These are phyloP conservation scores for Rhodotorula sp. DNA, from an alignment of 1,284 basidiomycete genomes.

Conservation along the genomic window DNA sequence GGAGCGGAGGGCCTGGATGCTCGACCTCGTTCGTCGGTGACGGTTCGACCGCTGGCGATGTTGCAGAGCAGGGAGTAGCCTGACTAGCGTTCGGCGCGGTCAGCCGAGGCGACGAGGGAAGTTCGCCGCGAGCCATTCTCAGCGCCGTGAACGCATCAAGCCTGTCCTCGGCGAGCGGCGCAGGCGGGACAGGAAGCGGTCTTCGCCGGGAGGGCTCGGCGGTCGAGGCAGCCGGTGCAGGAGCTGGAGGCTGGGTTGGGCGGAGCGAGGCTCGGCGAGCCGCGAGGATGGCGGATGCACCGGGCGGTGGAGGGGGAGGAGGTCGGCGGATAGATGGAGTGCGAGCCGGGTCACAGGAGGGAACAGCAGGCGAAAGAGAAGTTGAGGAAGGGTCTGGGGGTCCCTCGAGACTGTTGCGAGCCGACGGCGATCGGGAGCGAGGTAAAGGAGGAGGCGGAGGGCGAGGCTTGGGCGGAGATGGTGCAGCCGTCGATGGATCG, in stretches of 20 bases:
- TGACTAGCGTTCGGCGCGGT: too few species aligned
- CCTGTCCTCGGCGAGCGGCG: not conserved
- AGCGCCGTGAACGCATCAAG: slow-evolving; percentile 33
- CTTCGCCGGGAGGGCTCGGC: not conserved
- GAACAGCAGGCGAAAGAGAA: not conserved
- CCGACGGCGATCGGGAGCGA: not conserved
- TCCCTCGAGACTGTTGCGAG: not conserved
- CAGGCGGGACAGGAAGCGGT: slow-evolving; percentile 24
- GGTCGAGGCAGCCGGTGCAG: not conserved
- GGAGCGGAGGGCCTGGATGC: slow-evolving; percentile 22
- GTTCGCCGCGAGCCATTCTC: not conserved
- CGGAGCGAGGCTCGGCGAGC: slow-evolving; percentile 4
- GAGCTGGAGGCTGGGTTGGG: not conserved
- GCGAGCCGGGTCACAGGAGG: not conserved
- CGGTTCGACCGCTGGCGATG: not conserved
- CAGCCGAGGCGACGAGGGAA: not conserved
- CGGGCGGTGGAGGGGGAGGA: not conserved
- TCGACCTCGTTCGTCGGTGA: not conserved
- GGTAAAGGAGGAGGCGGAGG: not conserved
- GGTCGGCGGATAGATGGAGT: not conserved
- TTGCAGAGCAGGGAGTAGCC: not conserved
- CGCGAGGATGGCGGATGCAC: slow-evolving; percentile 1
- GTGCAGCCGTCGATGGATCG: slow-evolving; percentile 9
- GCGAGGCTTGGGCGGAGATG: not conserved
- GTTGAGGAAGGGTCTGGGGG: not conserved